Base-by-base conservation (phyloP, 495 filamentous ascomycete genomes). In the Apiosordaria backusii region DNA sequence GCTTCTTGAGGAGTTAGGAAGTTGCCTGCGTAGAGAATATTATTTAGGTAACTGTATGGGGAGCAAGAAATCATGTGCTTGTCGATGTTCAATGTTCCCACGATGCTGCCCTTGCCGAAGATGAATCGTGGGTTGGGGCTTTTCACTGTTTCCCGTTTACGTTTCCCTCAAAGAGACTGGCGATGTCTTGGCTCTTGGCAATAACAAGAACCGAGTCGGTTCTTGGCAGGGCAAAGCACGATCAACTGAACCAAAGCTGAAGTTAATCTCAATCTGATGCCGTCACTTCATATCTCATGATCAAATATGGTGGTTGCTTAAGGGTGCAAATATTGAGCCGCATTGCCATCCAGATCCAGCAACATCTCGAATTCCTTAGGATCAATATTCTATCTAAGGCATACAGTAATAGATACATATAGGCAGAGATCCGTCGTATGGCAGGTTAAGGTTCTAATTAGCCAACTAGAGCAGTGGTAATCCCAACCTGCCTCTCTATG, bases 361-460 rank as follows among this genome's bases (percentile, higher is more conserved):
- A 45, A 7, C 35, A 45, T n/a, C 35, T 13, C 3, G 35, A 45
- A 13, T 3, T 13, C 16, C 10, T 13, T 45, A 13, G 35, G 6
- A 45, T 45, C 6, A 45, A 1, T 45, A 45, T 45, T 45, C 35
- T 45, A 13, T 3, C 35, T 10, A 13, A 13, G 6, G 35, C 10
- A 45, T 1, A 45, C n/a, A 68, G 67, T 72, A 78, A 71, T 72
- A 68, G 59, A 74, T 76, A 57, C 65, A 72, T 62, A 65, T 72
- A 45, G 66, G 70, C 52, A 66, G 70, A 27, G 26, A 62, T 63
- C 71, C 62, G 22, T 70, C 57, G 62, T 71, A 74, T 68, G 63
- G 52, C 50, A 63, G 57, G 61, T 60, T 70, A 7, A 62, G 66
- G 60, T 63, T 40, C 71, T 61, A 71, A 55, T 71, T 66, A 50